Conservation (phyloP, 805 yeast species). For the Ogataea paradorogensis region DNA sequence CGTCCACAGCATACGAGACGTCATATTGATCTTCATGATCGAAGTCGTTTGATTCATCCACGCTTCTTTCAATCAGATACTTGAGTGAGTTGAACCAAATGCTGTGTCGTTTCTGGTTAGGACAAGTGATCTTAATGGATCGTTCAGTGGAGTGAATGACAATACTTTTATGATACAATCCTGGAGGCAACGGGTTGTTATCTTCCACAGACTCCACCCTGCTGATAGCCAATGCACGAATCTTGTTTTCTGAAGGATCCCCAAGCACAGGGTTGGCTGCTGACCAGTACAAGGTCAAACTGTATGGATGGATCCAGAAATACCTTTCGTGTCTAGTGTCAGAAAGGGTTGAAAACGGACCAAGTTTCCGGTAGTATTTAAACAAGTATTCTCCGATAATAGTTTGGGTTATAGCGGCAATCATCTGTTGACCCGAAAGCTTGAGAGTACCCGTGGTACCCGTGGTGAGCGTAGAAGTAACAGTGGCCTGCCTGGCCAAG, state of each 20-base stretch:
- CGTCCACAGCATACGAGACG: slow-evolving; percentile 27
- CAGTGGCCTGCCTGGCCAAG: slow-evolving; percentile 17
- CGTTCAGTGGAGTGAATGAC: slow-evolving; percentile 63
- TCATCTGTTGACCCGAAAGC: slow-evolving; percentile 68
- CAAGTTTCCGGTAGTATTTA: slow-evolving; percentile 79
- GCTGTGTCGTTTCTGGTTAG: slow-evolving; percentile 82
- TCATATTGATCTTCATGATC: slow-evolving; percentile 39
- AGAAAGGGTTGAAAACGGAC: slow-evolving; percentile 69
- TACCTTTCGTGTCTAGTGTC: slow-evolving; percentile 85
- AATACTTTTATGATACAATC: slow-evolving; percentile 81
- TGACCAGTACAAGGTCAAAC: slow-evolving; percentile 88
- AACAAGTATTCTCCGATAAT: slow-evolving; percentile 88
- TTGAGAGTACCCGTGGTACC: slow-evolving; percentile 55
- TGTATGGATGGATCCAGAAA: slow-evolving; percentile 96
- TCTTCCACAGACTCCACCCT: slow-evolving; percentile 80
- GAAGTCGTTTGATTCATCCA: slow-evolving; percentile 54
- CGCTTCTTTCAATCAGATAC: slow-evolving; percentile 64
- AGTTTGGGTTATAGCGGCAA: slow-evolving; percentile 85
- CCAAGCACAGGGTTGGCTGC: slow-evolving; percentile 71
- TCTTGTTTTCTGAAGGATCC: slow-evolving; percentile 62
- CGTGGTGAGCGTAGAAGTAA: slow-evolving; percentile 33
- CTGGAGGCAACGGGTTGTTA: slow-evolving; percentile 84
- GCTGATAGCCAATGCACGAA: slow-evolving; percentile 76
- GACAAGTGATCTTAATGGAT: slow-evolving; percentile 76
- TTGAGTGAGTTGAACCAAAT: slow-evolving; percentile 86